A percentile compares a stretch with the other conserved stretches of the same genome.
Conservation (phyloP, 1,284 basidiomycete genomes). For the Ganoderma lingzhi region DNA sequence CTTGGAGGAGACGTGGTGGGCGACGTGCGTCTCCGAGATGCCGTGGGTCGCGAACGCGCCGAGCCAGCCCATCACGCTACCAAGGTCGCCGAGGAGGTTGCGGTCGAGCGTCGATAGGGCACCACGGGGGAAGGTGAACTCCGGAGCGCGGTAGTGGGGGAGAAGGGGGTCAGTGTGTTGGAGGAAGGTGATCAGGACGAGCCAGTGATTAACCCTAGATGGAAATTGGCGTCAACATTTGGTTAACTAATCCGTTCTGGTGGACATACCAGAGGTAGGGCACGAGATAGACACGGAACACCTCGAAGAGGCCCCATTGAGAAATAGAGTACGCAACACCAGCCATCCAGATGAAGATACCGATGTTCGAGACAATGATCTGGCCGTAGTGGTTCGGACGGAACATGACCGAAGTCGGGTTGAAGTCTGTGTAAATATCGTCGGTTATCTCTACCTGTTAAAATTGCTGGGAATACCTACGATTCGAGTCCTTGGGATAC, state of each 20-base stretch:
- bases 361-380: conserved; percentile 88
- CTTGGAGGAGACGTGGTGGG: conserved; percentile 91
- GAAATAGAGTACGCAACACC: conserved; percentile 69
- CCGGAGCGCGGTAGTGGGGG: conserved; percentile 92
- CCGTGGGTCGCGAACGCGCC: conserved; percentile 85
- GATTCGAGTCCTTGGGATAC: conserved; percentile 88
- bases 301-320: conserved; percentile 76
- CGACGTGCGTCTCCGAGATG: conserved; percentile 93
- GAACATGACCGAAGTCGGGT: conserved; percentile 86
- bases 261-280: conserved; percentile 86
- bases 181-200: conserved; percentile 93
- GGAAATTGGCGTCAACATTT: neutral
- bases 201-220: conserved; percentile 80
- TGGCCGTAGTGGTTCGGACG: conserved; percentile 83
- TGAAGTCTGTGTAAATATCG: conserved; percentile 70
- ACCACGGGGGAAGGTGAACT: conserved; percentile 96
- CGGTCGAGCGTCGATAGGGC: conserved; percentile 96
- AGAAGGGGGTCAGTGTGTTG: conserved; percentile 97
- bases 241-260: neutral
- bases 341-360: conserved; percentile 78
- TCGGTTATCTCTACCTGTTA: neutral
- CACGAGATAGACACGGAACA: conserved; percentile 85
- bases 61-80: conserved; percentile 77
- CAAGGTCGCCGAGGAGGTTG: conserved; percentile 83
- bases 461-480: conserved; percentile 51